A percentile compares a stretch with the other conserved stretches of the same genome.
phyloP scores from a whole-genome alignment of 129 eudicot genomes.

The Artemisia annua region DNA sequence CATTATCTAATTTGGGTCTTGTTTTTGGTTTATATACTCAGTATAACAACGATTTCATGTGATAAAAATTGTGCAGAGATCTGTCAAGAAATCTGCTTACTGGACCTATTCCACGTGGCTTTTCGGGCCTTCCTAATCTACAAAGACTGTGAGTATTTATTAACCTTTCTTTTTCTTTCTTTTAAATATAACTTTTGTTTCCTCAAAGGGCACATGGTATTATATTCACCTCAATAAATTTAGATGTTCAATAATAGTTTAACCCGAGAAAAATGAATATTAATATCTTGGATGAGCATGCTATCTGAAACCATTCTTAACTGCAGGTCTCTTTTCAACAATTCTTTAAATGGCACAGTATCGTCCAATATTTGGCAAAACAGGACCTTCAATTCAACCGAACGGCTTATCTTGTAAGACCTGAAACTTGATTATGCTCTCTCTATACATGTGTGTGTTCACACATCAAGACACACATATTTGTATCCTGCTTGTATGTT shows the following conservation, averaged over 20 bases:
- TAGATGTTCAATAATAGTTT: not conserved
- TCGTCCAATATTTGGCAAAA: too few relatives aligned
- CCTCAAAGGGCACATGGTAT: too few relatives aligned
- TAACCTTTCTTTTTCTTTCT: conserved; percentile 20
- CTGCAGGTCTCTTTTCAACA: too few relatives aligned
- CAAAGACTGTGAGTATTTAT: conserved; percentile 70
- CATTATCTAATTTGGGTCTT: not conserved
- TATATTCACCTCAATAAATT: not conserved
- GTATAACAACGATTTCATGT: not conserved
- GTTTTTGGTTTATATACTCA: not conserved
- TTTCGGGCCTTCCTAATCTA: conserved; percentile 69
- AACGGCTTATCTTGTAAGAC: too few relatives aligned
- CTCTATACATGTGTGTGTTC: too few relatives aligned
- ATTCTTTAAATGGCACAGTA: too few relatives aligned
- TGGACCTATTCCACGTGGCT: conserved; percentile 69
- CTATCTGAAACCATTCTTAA: not conserved
- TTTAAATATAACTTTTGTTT: not conserved
- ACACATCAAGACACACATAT: too few relatives aligned
- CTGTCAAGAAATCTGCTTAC: conserved; percentile 67
- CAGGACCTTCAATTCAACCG: too few relatives aligned
- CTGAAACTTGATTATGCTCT: too few relatives aligned
- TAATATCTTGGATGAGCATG: not conserved
- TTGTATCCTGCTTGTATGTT: too few relatives aligned
- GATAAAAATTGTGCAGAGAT: conserved; percentile 52
- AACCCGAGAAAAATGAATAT: not conserved